Percentiles rank a stretch among this genome's conserved stretches.
phyloP scores from a whole-genome alignment of 2,329 filamentous ascomycete species.

The Clarireedia hainanense region DNA sequence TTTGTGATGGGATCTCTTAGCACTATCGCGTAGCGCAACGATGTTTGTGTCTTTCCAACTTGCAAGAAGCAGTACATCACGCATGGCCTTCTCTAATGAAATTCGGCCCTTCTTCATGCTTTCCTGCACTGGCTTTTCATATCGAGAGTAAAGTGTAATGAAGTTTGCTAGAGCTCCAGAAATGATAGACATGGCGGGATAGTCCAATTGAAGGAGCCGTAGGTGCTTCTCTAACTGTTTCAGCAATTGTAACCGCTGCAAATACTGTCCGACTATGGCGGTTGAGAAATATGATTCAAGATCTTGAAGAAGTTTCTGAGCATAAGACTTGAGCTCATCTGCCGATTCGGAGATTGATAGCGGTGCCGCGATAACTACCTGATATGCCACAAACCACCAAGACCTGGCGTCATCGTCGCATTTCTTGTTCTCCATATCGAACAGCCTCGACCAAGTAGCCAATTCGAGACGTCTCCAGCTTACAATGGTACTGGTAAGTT shows the following conservation, averaged over 20 bases:
- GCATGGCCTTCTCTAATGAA: constrained; percentile 83
- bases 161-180: constrained; percentile 66
- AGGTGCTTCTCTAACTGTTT: constrained; percentile 59
- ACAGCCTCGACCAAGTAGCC: constrained; percentile 81
- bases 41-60: constrained; percentile 99
- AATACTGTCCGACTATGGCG: constrained; percentile 76
- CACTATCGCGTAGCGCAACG: constrained; percentile 78
- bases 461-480: constrained; percentile 87
- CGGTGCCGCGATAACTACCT: constrained; percentile 73
- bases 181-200: constrained; percentile 50
- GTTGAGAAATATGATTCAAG: constrained; percentile 72
- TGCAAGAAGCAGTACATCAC: constrained; percentile 82
- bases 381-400: constrained; percentile 97
- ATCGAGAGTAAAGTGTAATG: constrained; percentile 65
- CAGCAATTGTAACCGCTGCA: constrained; percentile 63
- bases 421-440: constrained; percentile 74
- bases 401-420: constrained; percentile 70
- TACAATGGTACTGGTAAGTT: constrained; percentile 72
- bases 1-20: constrained; percentile 82
- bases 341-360: constrained; percentile 54
- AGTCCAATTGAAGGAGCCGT: constrained; percentile 49
- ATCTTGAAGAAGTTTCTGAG: constrained; percentile 62
- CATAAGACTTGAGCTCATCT: constrained; percentile 54
- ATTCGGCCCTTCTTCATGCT: constrained; percentile 59
- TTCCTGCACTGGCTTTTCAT: constrained; percentile 57